Base-by-base conservation (phyloP, 2,329 filamentous ascomycete genomes). In the Pyrenochaeta sp. region DNA sequence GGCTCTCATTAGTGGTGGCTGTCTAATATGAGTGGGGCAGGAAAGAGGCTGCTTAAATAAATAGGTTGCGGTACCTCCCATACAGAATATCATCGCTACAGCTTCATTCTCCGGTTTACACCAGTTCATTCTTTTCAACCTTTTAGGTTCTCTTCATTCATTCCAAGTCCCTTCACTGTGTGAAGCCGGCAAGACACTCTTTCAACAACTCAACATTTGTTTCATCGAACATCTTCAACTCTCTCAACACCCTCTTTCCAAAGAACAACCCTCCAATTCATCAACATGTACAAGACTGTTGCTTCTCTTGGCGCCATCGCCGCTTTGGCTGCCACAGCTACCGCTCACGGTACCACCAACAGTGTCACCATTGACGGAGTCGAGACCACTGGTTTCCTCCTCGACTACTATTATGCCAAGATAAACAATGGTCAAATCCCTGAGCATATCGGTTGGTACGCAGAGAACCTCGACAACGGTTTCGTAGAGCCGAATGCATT, bases 341-440 rank as follows among this genome's bases (percentile, higher is more conserved):
- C 76, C 51, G 81, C 79, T 50, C 81, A 83, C 68, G 81, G 81
- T 31, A 74, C 70, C 45, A 77, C 82, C 46, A 66, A 63, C 7
- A 76, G 78, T 55, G 73, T 82, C 48, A 75, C 79, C 45, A 77
- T 81, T 45, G 79, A 81, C 56, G 82, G 82, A 44, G 69, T 68
- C 3, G 79, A 75, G 61, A 81, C 81, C 66, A 60, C 71, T 45
- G 78, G 79, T 52, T 78, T 77, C 76, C 59, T 72, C 66, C 72
- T 77, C 41, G 74, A 72, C 41, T 77, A 75, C 64, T 76, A 78
- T 63, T 79, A 77, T 61, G 51, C 53, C 51, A 61, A 60, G 58
- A 47, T 69, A 55, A 61, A 66, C 46, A 60, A 60, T 18, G 63
- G 64, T 33, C 52, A 64, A 36, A 51, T 67, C 10, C 60, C 75